Base-by-base conservation (phyloP, 768 basidiomycete genomes). In the Suillus discolor region DNA sequence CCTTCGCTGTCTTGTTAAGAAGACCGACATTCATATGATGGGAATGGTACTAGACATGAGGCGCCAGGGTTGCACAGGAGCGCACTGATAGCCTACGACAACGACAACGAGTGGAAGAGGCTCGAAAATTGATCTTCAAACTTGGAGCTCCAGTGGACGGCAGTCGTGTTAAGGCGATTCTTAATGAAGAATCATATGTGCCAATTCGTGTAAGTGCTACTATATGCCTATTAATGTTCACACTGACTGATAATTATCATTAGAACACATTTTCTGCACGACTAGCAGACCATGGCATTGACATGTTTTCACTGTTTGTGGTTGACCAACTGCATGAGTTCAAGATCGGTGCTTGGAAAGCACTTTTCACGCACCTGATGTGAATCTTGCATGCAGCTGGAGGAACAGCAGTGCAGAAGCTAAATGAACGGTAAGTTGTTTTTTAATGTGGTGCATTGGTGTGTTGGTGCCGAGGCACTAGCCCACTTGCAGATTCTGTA, bases 221-320 rank as follows among this genome's bases (percentile, higher is more conserved):
- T 41, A 20, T 11, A 34, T 18, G 3, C 16, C 15, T 20, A 36
- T 41, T 36, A 28, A 25, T 18, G 20, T 63, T 51, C 15, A 16
- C 47, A 28, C n/a, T 39, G 12, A 63, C 51, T 55, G 13, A 23
- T 16, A 5, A 8, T 63, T 15, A 16, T 18, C 38, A 11, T 65
- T 8, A 20, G 63, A 51, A 51, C 25, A 16, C 25, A 16, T 78
- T 80, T 67, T 79, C 76, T 1, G 51, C 64, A 1, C 53, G 57
- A n/a, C 53, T 77, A 6, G 57, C 59, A 0, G 12, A 41, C 8
- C 60, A 69, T 23, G 70, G 66, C 0, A 71, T 75, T 42, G 66
- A 76, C 57, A 23, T 72, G 4, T 78, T 66, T 64, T 16, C 11
- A 0, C 72, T 78, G 45, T 69, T 81, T 8, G 71, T 74, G 0